Percentiles rank a stretch among this genome's conserved stretches.
Conservation (phyloP, 2,329 filamentous ascomycete genomes). For the Drechslera avenae region DNA sequence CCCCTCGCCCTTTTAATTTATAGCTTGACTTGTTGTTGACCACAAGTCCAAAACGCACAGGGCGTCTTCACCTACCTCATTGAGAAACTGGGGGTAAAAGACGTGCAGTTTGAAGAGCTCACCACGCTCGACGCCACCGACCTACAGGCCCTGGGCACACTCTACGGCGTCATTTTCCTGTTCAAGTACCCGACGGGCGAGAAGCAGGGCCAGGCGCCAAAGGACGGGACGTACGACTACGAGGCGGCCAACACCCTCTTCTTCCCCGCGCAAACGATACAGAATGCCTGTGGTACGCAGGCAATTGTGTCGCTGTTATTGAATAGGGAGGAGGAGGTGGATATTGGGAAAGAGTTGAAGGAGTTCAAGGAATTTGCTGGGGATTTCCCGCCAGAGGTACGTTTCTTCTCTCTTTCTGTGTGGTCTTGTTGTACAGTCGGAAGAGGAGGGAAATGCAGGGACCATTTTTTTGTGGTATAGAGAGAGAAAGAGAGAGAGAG, state of each 20-base stretch:
- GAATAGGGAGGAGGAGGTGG: conserved; percentile 75
- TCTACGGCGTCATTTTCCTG: conserved; percentile 97
- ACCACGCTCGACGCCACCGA: conserved; percentile 81
- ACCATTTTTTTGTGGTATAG: background rate
- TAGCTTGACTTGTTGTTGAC: no score
- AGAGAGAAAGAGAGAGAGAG: background rate
- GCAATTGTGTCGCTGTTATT: conserved; percentile 89
- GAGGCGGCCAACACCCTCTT: conserved; percentile 78
- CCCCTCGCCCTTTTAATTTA: no score
- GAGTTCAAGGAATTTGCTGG: conserved; percentile 90
- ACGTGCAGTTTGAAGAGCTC: conserved; percentile 96
- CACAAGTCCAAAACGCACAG: conserved; percentile 50
- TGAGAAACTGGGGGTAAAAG: conserved; percentile 86
- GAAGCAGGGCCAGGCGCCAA: conserved; percentile 67
- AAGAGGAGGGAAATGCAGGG: background rate
- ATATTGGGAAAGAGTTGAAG: conserved; percentile 72
- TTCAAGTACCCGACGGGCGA: conserved; percentile 90
- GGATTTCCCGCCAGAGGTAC: conserved; percentile 69
- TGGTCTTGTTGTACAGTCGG: no score
- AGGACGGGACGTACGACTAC: conserved; percentile 82
- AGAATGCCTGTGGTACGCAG: conserved; percentile 97
- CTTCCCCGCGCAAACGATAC: conserved; percentile 96
- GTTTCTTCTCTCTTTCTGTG: no score
- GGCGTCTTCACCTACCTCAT: conserved; percentile 98
- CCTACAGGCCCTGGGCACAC: conserved; percentile 63